phyloP scores from a whole-genome alignment of 176 grass and related monocot genomes.

The Hordeum marinum region DNA sequence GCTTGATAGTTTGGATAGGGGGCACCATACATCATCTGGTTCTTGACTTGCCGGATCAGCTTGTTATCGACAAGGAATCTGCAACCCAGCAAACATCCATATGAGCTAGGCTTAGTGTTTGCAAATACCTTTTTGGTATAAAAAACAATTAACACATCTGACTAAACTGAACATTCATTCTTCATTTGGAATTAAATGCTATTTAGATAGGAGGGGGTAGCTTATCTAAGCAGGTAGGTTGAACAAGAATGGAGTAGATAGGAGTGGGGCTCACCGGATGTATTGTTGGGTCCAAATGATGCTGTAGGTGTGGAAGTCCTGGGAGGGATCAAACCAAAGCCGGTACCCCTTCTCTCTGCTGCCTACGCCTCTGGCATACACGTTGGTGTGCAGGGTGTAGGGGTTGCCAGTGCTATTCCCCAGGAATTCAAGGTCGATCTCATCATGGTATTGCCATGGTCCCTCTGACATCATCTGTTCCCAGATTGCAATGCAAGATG shows the following conservation, averaged over 20 bases:
- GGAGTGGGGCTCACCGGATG: slow-evolving; percentile 47
- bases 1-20: slow-evolving; percentile 42
- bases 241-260: not conserved
- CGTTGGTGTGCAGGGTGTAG: slow-evolving; percentile 72
- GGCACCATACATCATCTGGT: slow-evolving; percentile 22
- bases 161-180: not conserved
- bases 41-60: slow-evolving; percentile 57
- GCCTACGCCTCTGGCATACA: slow-evolving; percentile 59
- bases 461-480: slow-evolving; percentile 40
- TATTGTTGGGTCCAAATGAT: slow-evolving; percentile 49
- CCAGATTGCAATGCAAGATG: not conserved
- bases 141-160: not conserved
- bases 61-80: slow-evolving; percentile 66
- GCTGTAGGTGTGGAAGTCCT: slow-evolving; percentile 70
- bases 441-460: slow-evolving; percentile 41
- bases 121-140: not conserved
- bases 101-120: not conserved
- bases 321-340: slow-evolving; percentile 70
- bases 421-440: slow-evolving; percentile 74
- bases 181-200: not conserved
- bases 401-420: slow-evolving; percentile 58
- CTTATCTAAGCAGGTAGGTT: not conserved
- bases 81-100: slow-evolving; percentile 22
- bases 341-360: slow-evolving; percentile 57
- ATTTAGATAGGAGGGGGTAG: not conserved